A percentile compares a stretch with the other conserved stretches of the same genome.
These are phyloP conservation scores for Colletotrichum phormii DNA, from an alignment of 2,329 filamentous ascomycete species.

Conservation along the genomic window DNA sequence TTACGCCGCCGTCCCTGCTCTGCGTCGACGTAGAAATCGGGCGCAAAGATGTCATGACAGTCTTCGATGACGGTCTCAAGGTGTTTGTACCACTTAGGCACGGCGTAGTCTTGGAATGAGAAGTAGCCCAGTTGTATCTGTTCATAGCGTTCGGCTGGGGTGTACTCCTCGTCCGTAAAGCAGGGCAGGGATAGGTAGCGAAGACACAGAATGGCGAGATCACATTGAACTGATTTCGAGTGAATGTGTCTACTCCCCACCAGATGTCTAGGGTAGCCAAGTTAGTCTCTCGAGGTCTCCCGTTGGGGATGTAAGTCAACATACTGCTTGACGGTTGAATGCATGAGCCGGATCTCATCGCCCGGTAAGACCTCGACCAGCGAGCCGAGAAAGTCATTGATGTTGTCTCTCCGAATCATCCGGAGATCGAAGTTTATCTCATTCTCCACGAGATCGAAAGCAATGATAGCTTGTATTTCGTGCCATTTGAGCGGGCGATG, in stretches of 20 bases:
- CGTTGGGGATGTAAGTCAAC: slow-evolving; percentile 11
- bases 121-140: slow-evolving; percentile 44
- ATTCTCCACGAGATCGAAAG: slow-evolving; percentile 38
- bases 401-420: slow-evolving; percentile 40
- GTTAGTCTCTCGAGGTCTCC: neutral
- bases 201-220: slow-evolving; percentile 48
- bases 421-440: slow-evolving; percentile 39
- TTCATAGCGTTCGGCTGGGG: slow-evolving; percentile 19
- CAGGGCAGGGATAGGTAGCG: slow-evolving; percentile 48
- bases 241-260: slow-evolving; percentile 42
- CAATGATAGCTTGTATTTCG: slow-evolving; percentile 52
- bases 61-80: slow-evolving; percentile 40
- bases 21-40: neutral
- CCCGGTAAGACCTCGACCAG: slow-evolving; percentile 48
- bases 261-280: slow-evolving; percentile 38
- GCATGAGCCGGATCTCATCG: slow-evolving; percentile 51
- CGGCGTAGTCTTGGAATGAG: slow-evolving; percentile 53
- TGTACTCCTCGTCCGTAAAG: slow-evolving; percentile 41
- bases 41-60: slow-evolving; percentile 24
- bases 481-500: slow-evolving; percentile 53
- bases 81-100: slow-evolving; percentile 49
- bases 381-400: slow-evolving; percentile 49
- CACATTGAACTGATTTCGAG: slow-evolving; percentile 42
- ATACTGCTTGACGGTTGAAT: slow-evolving; percentile 50
- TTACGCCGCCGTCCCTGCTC: neutral